phyloP scores from a whole-genome alignment of 2,329 filamentous ascomycete genomes.

The Plectosphaerella sp. region DNA sequence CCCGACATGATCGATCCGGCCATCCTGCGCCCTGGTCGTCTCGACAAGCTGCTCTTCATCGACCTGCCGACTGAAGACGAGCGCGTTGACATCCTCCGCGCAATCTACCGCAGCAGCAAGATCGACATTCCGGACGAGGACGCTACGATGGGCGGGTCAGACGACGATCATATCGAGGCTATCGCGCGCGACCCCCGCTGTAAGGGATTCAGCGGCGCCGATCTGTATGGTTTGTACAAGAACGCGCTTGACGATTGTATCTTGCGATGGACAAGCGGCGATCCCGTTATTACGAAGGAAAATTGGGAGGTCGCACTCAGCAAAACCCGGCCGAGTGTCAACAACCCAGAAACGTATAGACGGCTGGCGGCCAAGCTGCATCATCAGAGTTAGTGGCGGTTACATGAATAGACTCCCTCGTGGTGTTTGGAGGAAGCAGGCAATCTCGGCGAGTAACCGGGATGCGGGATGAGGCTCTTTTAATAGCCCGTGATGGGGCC shows the following conservation, averaged over 20 bases:
- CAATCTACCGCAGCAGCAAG: constrained; percentile 52
- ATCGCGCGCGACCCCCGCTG: constrained; percentile 67
- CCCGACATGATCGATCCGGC: constrained; percentile 96
- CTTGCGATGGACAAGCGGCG: constrained; percentile 15
- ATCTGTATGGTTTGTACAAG: constrained; percentile 43
- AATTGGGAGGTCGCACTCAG: constrained; percentile 52
- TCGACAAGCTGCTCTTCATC: constrained; percentile 86
- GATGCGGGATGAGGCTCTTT: no score
- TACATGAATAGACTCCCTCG: neutral
- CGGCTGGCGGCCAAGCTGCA: constrained; percentile 25
- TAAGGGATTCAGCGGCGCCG: constrained; percentile 70
- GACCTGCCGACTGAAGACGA: constrained; percentile 77
- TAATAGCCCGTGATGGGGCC: no score
- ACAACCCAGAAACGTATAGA: constrained; percentile 38
- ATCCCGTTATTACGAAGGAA: constrained; percentile 25
- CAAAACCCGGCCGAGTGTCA: constrained; percentile 46
- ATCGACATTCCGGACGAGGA: constrained; percentile 36
- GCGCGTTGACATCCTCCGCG: constrained; percentile 78
- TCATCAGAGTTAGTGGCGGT: constrained; percentile 3
- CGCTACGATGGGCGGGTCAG: constrained; percentile 13
- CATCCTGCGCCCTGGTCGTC: constrained; percentile 84
- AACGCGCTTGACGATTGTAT: constrained; percentile 42
- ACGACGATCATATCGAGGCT: constrained; percentile 38
- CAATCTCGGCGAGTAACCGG: no score
- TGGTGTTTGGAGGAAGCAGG: no score